Evolutionary conservation across 345 rosid genomes (phyloP), one percentile per base, ranked within the genome.

Genomic region (Rubroshorea leprosula): DNA sequence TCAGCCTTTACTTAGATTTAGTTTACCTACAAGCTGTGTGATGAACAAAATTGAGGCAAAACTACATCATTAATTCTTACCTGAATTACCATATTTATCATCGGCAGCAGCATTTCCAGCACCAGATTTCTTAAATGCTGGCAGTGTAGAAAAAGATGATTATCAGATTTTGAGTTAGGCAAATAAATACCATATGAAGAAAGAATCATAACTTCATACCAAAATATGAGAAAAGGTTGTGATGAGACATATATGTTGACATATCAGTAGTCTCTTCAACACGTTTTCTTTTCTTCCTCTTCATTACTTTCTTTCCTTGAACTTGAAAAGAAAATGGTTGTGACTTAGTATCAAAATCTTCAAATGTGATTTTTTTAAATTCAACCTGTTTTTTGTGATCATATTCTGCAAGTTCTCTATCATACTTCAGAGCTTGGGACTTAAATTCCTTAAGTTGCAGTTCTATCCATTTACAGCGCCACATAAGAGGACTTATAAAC

Each of bases 391-490:
- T 89, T 50, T 59, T 71, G 54, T 79, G 68, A 54, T 64, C 72
- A 70, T 46, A 61, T 58, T 67, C 75, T 63, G 72, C 71, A 52
- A 91, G 70, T 76, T 80, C 86, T 67, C 69, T 75, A 51, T 82
- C 85, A 57, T 91, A 88, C 64, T 51, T 77, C 19, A 12, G 61
- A 48, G 83, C 78, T 71, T 65, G 90, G 23, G 74, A 68, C 66
- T 79, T 69, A 41, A 82, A 16, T 49, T 85, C 80, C 68, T 57
- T 86, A 47, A 82, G 69, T 58, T 71, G 86, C 62, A 89, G 74
- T 59, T 91, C 96, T 41, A 79, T 51, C 96, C 96, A 51, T 80
- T 84, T 84, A 68, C 89, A 86, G 1, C 85, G 78, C 98, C 95
- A 91, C 79, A 48, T 71, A 39, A 88, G 65, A 57, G 98, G 96